Evolutionary conservation across 1,139 yeast species (phyloP).

Genomic region (Kodamaea alishanica): DNA sequence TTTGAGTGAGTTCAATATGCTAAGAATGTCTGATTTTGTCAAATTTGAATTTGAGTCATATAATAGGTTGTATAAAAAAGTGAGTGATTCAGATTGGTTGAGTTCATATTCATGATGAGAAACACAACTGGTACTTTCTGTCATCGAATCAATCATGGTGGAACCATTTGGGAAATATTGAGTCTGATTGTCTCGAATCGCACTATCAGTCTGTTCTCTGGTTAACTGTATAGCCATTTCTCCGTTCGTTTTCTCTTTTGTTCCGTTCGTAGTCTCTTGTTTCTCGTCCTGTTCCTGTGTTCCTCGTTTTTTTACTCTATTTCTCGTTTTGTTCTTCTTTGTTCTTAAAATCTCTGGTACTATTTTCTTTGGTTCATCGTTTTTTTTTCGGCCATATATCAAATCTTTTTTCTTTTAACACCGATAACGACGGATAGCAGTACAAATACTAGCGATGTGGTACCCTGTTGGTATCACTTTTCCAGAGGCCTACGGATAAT

Average conservation of each 20-base stretch:
- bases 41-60: slow-evolving; percentile 37
- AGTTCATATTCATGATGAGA: slow-evolving; percentile 34
- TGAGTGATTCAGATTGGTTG: slow-evolving; percentile 39
- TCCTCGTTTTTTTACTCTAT: no score
- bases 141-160: neutral
- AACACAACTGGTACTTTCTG: neutral
- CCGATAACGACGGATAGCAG: no score
- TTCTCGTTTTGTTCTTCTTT: no score
- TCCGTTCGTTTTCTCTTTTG: neutral
- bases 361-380: no score
- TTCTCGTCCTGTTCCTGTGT: no score
- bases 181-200: slow-evolving; percentile 2
- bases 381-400: no score
- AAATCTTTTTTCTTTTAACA: no score
- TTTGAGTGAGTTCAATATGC: slow-evolving; percentile 34
- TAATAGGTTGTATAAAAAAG: slow-evolving; percentile 38
- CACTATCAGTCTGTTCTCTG: slow-evolving; percentile 11
- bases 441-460: no score
- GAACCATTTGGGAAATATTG: slow-evolving; percentile 2
- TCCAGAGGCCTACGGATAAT: no score
- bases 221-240: slow-evolving; percentile 17
- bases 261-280: neutral
- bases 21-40: slow-evolving; percentile 36
- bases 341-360: no score
- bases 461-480: no score